These are phyloP conservation scores for Phaffia rhodozyma DNA, from an alignment of 1,284 basidiomycete species.

Conservation along the genomic window DNA sequence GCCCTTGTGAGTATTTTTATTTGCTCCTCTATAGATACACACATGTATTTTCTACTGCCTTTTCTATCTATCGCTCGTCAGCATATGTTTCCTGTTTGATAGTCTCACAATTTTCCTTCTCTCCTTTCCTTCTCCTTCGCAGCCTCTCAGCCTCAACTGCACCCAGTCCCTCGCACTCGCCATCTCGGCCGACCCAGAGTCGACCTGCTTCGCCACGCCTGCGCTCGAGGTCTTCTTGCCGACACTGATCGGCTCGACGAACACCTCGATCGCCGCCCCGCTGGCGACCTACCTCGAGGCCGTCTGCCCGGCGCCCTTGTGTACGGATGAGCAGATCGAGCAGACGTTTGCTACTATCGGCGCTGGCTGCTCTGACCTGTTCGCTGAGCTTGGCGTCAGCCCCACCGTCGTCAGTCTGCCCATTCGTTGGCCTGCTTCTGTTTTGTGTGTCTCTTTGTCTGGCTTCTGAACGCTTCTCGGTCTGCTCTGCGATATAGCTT, in stretches of 20 bases:
- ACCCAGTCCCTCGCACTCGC: no score
- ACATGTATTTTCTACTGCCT: not conserved
- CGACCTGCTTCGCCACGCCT: not conserved
- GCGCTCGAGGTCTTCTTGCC: not conserved
- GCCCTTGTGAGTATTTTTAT: no score
- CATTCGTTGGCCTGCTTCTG: constrained; percentile 25
- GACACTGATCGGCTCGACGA: constrained; percentile 12
- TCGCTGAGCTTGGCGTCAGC: constrained; percentile 23
- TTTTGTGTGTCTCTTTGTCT: constrained; percentile 20
- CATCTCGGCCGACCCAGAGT: no score
- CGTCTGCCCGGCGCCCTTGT: constrained; percentile 29
- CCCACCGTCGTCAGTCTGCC: constrained; percentile 23
- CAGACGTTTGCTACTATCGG: constrained; percentile 24
- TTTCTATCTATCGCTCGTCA: no score
- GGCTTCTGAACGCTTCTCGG: constrained; percentile 14
- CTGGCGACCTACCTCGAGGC: constrained; percentile 28
- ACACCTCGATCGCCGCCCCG: constrained; percentile 26
- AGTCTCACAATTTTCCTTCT: not conserved
- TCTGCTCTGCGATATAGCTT: not conserved
- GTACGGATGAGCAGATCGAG: constrained; percentile 28
- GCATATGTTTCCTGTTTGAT: not conserved
- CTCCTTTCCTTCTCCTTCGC: no score
- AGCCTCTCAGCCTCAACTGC: no score
- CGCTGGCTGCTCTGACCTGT: constrained; percentile 25
- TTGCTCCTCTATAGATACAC: no score